Conservation (phyloP, 2,329 filamentous ascomycete genomes). For the Fusarium sp. region DNA sequence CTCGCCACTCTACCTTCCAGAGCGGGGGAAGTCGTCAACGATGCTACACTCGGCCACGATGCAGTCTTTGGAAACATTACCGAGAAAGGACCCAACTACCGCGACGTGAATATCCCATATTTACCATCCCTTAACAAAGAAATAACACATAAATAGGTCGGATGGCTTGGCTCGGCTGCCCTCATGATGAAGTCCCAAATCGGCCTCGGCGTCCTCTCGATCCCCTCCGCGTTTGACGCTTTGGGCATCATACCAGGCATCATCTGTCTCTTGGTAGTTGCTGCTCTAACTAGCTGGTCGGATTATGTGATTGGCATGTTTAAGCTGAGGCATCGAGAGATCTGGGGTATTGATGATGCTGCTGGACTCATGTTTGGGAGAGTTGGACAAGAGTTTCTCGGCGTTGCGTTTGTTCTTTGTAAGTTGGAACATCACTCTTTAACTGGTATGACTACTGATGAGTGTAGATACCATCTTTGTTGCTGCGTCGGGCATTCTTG, state of each 20-base stretch:
- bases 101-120: conserved; percentile 37
- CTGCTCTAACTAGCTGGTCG: conserved; percentile 61
- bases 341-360: conserved; percentile 67
- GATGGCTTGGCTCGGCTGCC: conserved; percentile 57
- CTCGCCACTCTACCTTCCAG: conserved; percentile 7
- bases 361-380: conserved; percentile 61
- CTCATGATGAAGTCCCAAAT: conserved; percentile 63
- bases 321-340: conserved; percentile 61
- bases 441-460: neutral
- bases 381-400: conserved; percentile 57
- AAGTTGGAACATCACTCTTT: neutral
- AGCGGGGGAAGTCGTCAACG: neutral
- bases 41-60: conserved; percentile 30
- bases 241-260: conserved; percentile 61
- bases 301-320: conserved; percentile 62
- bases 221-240: conserved; percentile 58
- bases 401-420: conserved; percentile 52
- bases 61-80: conserved; percentile 48
- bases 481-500: conserved; percentile 33
- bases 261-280: conserved; percentile 56
- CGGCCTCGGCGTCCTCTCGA: conserved; percentile 60
- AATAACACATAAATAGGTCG: conserved; percentile 46
- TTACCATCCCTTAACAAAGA: neutral
- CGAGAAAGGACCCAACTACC: conserved; percentile 47
- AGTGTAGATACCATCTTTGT: conserved; percentile 31